These are phyloP conservation scores for Trypanosoma platydactyli DNA, from an alignment of 208 protist species.

Conservation along the genomic window DNA sequence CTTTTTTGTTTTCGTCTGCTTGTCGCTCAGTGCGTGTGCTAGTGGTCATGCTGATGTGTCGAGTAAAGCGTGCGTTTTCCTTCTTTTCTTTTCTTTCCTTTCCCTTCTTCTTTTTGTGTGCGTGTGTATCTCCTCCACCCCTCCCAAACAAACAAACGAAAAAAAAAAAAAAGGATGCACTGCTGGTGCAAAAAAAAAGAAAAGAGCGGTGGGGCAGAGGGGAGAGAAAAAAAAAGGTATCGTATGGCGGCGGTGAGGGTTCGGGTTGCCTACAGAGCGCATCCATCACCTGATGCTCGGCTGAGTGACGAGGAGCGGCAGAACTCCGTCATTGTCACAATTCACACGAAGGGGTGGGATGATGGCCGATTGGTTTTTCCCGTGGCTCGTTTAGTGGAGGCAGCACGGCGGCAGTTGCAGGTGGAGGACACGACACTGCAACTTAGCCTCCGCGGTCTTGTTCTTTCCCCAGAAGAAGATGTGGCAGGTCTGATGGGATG, in stretches of 20 bases:
- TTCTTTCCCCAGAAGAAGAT: slow-evolving; percentile 10
- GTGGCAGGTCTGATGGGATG: not conserved
- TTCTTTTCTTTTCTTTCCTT: slow-evolving; percentile 5
- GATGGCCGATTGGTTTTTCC: not conserved
- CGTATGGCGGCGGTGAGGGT: slow-evolving; percentile 1
- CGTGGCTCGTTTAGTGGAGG: not conserved
- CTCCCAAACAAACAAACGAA: not conserved
- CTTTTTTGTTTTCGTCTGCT: not conserved
- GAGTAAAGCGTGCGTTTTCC: no score
- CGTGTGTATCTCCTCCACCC: slow-evolving; percentile 2
- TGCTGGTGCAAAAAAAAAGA: not conserved
- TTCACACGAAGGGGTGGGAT: not conserved
- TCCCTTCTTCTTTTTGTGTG: not conserved
- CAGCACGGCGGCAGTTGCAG: slow-evolving; percentile 1
- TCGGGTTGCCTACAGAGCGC: slow-evolving; percentile 1
- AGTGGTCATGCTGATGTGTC: no score
- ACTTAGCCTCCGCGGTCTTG: slow-evolving; percentile 19
- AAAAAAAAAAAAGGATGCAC: slow-evolving; percentile 5
- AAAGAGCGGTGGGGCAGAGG: not conserved
- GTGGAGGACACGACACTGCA: not conserved
- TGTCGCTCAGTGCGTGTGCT: no score
- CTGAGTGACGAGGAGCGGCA: slow-evolving; percentile 1
- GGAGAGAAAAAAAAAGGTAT: not conserved
- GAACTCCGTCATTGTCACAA: not conserved
- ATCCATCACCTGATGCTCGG: not conserved